These are phyloP conservation scores for Trichocomaceae sp. DNA, from an alignment of 2,329 filamentous ascomycete species.

Conservation along the genomic window DNA sequence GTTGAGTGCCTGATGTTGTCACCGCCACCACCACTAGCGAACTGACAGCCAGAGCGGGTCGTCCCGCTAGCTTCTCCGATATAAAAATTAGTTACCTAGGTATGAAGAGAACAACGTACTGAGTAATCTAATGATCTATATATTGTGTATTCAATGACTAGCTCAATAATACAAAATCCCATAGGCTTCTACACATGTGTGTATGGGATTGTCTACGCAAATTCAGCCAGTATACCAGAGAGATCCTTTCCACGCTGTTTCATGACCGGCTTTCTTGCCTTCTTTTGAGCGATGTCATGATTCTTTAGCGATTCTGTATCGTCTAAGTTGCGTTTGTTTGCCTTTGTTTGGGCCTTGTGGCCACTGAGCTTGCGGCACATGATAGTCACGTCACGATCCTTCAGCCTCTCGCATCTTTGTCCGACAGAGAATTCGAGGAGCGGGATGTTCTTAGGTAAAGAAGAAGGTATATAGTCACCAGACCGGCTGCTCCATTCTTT, in stretches of 20 bases:
- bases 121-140: no score
- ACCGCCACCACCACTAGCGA: conserved; percentile 2
- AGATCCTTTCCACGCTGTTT: conserved; percentile 25
- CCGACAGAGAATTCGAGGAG: conserved; percentile 24
- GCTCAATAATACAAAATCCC: no score
- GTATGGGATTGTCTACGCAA: conserved; percentile 15
- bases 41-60: not conserved
- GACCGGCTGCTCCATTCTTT: not conserved
- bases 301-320: not conserved
- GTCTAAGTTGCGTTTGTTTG: conserved; percentile 8
- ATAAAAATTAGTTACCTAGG: no score
- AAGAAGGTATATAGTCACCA: not conserved
- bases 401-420: conserved; percentile 4
- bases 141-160: no score
- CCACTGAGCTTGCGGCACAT: conserved; percentile 9
- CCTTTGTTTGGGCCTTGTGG: conserved; percentile 11
- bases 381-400: not conserved
- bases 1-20: conserved; percentile 3
- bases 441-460: conserved; percentile 14
- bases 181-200: no score
- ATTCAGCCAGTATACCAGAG: conserved; percentile 25
- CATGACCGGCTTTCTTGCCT: conserved; percentile 19
- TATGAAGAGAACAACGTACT: no score
- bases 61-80: conserved; percentile 6
- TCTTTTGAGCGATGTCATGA: not conserved